Evolutionary conservation across 805 yeast species (phyloP), one percentile per base, ranked within the genome.

Genomic region (Torulaspora indica): DNA sequence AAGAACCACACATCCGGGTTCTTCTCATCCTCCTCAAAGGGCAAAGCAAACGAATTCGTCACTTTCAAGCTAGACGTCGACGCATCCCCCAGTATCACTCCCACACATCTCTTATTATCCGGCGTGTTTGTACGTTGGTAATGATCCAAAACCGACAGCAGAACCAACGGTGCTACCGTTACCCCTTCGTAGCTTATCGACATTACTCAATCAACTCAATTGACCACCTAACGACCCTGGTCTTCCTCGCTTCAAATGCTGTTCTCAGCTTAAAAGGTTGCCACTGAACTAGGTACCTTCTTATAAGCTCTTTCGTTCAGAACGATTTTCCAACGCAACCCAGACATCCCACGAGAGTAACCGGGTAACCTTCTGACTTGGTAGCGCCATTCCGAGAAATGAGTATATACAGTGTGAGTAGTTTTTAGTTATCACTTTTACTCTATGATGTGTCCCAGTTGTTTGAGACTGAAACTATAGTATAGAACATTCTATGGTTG

Each of bases 21-120:
- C 65, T 79, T 84, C 36, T 85, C 95, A 61, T 93, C 98, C 64
- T 93, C 99, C 68, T 93, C 98, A 62, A 93, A 93, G 1, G 99
- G 99, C 39, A 93, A 85, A 7, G 98, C 99, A 71, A 87, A 93
- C 20, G 95, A 84, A 69, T 93, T 93, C 42, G 96, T 80, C 15
- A 90, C 91, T 41, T 81, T 79, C 38, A 90, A 79, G 1, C 69
- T 66, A 13, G 68, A 58, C 8, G 60, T 57, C 12, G 78, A 68
- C 49, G 73, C 77, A 58, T 88, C 95, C 14, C 99, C 99, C 43
- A 93, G 73, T 43, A 93, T 79, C 34, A 89, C 97, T 47, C 99
- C 99, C 13, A 93, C 85, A 15, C 90, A 96, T 59, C 98, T 76
- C 60, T 87, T 88, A 59, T 78, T 81, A 18, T 75, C 71, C 47